Evolutionary conservation across 2,329 filamentous ascomycete genomes (phyloP).

Genomic region (Talaromyces sp.): DNA sequence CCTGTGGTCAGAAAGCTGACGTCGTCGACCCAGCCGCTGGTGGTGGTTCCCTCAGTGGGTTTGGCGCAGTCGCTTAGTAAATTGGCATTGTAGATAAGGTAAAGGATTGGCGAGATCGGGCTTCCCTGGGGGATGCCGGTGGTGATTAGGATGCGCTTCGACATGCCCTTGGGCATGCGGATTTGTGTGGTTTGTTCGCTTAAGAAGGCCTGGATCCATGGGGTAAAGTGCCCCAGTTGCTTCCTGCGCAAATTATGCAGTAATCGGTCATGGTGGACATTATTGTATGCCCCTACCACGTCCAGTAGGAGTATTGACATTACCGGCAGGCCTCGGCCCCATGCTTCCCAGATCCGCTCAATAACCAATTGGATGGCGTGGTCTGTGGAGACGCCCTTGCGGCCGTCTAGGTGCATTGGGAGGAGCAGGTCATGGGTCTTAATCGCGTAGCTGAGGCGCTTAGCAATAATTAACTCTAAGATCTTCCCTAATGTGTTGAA

Average conservation of each 20-base stretch:
- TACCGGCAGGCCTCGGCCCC: neutral
- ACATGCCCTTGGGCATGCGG: neutral
- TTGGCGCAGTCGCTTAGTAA: neutral
- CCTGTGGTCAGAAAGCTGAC: too few species aligned
- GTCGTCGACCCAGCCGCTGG: neutral
- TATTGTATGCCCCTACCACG: neutral
- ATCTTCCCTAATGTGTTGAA: neutral
- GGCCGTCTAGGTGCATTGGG: neutral
- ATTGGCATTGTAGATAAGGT: neutral
- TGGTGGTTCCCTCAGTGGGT: neutral
- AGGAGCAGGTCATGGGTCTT: neutral
- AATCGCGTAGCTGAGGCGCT: neutral
- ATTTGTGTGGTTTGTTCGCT: neutral
- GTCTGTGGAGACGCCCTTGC: neutral
- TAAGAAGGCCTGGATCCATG: neutral
- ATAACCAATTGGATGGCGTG: neutral
- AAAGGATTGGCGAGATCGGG: neutral
- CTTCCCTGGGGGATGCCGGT: neutral
- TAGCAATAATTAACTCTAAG: neutral
- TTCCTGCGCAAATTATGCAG: neutral
- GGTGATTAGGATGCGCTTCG: neutral
- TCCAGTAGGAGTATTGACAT: neutral
- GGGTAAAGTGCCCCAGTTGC: neutral
- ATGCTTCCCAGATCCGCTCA: neutral
- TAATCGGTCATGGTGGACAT: neutral